These are phyloP conservation scores for Boletus insuetus DNA, from an alignment of 768 basidiomycete species.

Conservation along the genomic window DNA sequence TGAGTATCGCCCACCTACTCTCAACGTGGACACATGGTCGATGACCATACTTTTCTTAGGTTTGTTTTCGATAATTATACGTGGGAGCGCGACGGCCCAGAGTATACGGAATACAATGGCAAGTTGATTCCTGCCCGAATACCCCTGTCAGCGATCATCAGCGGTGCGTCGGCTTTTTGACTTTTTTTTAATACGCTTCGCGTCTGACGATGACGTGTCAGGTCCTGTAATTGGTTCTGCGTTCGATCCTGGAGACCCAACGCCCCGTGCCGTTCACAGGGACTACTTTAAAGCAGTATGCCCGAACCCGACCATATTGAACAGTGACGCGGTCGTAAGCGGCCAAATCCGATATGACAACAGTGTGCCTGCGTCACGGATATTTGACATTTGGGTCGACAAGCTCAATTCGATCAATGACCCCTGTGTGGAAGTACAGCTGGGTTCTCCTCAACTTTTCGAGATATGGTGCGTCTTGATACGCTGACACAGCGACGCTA, in stretches of 20 bases:
- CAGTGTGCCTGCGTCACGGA: constrained; percentile 31
- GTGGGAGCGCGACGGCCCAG: constrained; percentile 43
- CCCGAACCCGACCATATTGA: constrained; percentile 36
- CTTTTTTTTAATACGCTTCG: neutral
- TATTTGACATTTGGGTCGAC: constrained; percentile 46
- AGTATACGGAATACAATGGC: constrained; percentile 48
- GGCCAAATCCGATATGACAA: constrained; percentile 16
- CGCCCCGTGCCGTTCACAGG: constrained; percentile 45
- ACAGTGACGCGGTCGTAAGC: constrained; percentile 28
- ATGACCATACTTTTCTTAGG: constrained; percentile 20
- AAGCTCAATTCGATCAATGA: constrained; percentile 42
- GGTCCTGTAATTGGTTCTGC: constrained; percentile 46
- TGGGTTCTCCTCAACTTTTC: constrained; percentile 42
- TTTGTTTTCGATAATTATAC: constrained; percentile 61
- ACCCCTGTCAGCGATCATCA: constrained; percentile 51
- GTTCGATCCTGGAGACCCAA: constrained; percentile 32
- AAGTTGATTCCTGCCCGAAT: constrained; percentile 50
- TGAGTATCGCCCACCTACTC: constrained; percentile 31
- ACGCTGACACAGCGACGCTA: neutral
- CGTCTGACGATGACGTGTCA: constrained; percentile 4
- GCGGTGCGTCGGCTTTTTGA: constrained; percentile 35
- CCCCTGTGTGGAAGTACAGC: constrained; percentile 47
- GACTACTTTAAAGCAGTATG: constrained; percentile 49
- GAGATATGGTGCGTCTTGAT: constrained; percentile 47
- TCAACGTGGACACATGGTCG: too few relatives aligned